These are phyloP conservation scores for Ballota nigra DNA, from an alignment of 257 asterid species.

Conservation along the genomic window DNA sequence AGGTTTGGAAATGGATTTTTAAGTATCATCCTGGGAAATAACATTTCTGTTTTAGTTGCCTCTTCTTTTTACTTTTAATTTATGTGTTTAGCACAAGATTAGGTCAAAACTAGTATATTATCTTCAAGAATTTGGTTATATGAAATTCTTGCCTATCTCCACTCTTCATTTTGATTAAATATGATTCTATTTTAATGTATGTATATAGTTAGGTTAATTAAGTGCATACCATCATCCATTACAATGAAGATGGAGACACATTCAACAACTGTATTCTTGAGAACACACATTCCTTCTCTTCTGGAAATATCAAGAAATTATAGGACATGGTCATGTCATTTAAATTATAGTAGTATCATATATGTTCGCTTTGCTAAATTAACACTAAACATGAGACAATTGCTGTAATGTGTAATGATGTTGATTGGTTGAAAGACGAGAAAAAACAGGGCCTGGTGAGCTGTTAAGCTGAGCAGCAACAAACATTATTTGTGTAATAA, in stretches of 20 bases:
- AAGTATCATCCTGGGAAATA: conserved; percentile 48
- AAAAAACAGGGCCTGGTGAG: conserved; percentile 2
- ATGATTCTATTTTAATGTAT: no score
- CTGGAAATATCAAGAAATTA: neutral
- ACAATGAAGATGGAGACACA: neutral
- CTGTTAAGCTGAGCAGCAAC: neutral
- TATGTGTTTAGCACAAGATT: neutral
- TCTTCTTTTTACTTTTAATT: neutral
- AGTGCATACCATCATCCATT: no score
- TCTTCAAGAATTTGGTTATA: neutral
- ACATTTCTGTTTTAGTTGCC: conserved; percentile 21
- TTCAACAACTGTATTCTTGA: no score
- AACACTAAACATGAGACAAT: neutral
- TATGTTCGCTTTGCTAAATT: neutral
- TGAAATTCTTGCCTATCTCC: no score
- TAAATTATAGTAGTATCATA: neutral
- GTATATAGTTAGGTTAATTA: no score
- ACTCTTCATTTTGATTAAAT: neutral
- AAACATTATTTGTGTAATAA: neutral
- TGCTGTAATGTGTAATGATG: conserved; percentile 5
- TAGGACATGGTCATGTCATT: neutral
- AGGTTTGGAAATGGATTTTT: conserved; percentile 88
- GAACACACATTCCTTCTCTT: no score
- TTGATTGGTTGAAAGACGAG: conserved; percentile 9
- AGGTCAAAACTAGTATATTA: neutral